Evolutionary conservation across 2,329 filamentous ascomycete species (phyloP), one percentile per base, ranked within the genome.

Genomic region (Nemania sp.): DNA sequence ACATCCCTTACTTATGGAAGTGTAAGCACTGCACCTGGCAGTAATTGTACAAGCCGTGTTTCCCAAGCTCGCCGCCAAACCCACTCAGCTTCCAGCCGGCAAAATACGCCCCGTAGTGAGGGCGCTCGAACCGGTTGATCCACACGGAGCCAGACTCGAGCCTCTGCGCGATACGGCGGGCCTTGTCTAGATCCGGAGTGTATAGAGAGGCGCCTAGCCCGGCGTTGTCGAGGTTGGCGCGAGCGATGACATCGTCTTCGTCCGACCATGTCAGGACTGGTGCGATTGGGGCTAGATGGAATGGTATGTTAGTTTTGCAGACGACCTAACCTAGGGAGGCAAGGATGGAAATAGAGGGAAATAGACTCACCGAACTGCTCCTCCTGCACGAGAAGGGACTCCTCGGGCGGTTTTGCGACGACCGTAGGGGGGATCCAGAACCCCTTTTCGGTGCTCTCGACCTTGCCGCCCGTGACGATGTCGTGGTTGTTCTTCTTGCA

Each of bases 201-300:
- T 88, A 91, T 0, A 91, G 83, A 0, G 87, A 88, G 62, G 90
- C 92, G 74, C 97, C 94, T 73, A 92, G 94, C 73, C 97, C 88
- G 10, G 87, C 84, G 78, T 94, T 96, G 86, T 99, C 98, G 86
- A 95, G 98, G 80, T 97, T 97, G 62, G 93, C 88, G 3, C 87
- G 82, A 1, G 76, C 75, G 32, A 91, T 79, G 0, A 89, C 87
- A 20, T 90, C 88, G 5, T 84, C 84, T 68, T 92, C 89, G 29
- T 86, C 82, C 0, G 80, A 80, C 88, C 89, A 92, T 22, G 83
- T 85, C 63, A 91, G 74, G 7, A 91, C 79, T 0, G 90, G 89
- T 1, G 92, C 82, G 35, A 92, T 88, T 0, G 90, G 90, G 0
- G 85, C 84, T 84, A 35, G 20, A 27, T 11, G 15, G 13, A 8